Base-by-base conservation (phyloP, 1,139 yeast genomes). In the Saccharomyces uvarum region DNA sequence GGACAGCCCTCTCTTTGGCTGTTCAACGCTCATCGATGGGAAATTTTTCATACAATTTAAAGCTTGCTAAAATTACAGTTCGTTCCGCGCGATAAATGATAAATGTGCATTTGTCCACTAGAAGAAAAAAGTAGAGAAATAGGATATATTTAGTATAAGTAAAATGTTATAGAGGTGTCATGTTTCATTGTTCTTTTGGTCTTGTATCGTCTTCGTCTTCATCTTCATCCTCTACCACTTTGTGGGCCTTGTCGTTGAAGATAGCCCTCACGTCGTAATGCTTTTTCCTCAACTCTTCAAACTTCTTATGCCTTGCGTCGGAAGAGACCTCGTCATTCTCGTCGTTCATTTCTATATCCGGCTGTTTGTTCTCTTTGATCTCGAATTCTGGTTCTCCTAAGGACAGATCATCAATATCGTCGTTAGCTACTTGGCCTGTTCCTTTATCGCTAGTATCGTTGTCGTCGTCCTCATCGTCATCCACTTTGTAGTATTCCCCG, bases 401-500 rank as follows among this genome's bases (percentile, higher is more conserved):
- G 14, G 77, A 71, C 58, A 82, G 77, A 42, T 70, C 76, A 16
- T 75, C 80, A 38, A 77, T 68, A 41, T 79, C 80, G 51, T 76
- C 79, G 38, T 78, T 86, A 13, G 77, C 82, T 48, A 83, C 89
- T 48, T 80, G 83, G 8, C 46, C 16, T 61, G 83, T 89, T 1
- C 79, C 78, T 57, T 80, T 76, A 67, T 87, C 88, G 66, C 88
- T 89, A 62, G 88, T 96, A 57, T 82, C 79, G 4, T 89, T 90
- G 61, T 87, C 84, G 14, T 78, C 78, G 50, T 77, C 78, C 28
- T 80, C 86, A 9, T 79, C 84, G 46, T 84, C 93, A 51, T 83
- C 86, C 60, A 84, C 91, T 2, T 79, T 80, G 59, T 82, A 78
- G 67, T 90, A 90, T 68, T 91, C 95, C 62, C 91, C 97, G 56